These are phyloP conservation scores for Amylocystis lapponica DNA, from an alignment of 768 basidiomycete genomes.

Conservation along the genomic window DNA sequence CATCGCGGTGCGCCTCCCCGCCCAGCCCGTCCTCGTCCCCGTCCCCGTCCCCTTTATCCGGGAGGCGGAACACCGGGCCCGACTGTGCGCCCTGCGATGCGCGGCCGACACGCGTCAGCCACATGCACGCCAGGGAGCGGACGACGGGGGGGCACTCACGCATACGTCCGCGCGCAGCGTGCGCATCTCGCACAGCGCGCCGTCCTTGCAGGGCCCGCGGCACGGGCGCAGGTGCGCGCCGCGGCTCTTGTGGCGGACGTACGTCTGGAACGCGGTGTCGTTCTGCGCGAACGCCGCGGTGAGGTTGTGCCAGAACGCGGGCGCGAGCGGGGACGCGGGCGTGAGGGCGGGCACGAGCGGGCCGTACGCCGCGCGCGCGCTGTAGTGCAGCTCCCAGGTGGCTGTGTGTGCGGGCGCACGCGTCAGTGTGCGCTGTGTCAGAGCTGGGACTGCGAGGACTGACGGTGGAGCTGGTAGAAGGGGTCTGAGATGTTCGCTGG, in stretches of 20 bases:
- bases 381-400: conserved; percentile 50
- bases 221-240: conserved; percentile 32
- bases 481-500: conserved; percentile 35
- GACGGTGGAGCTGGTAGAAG: conserved; percentile 42
- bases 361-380: conserved; percentile 48
- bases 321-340: conserved; percentile 34
- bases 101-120: background rate
- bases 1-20: background rate
- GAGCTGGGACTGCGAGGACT: conserved; percentile 8
- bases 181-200: conserved; percentile 39
- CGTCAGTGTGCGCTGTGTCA: background rate
- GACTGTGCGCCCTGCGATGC: background rate
- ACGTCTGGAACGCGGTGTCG: conserved; percentile 40
- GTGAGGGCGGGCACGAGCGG: conserved; percentile 34
- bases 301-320: conserved; percentile 56
- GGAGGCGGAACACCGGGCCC: conserved; percentile 1
- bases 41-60: background rate
- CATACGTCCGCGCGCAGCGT: conserved; percentile 39
- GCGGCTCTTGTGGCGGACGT: conserved; percentile 39
- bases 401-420: conserved; percentile 23
- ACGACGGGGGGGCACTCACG: conserved; percentile 17
- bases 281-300: conserved; percentile 48
- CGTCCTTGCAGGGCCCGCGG: conserved; percentile 32
- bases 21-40: background rate
- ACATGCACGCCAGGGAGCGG: too few relatives aligned